phyloP scores from a whole-genome alignment of 805 yeast species.

The Lipomyces yamadae region DNA sequence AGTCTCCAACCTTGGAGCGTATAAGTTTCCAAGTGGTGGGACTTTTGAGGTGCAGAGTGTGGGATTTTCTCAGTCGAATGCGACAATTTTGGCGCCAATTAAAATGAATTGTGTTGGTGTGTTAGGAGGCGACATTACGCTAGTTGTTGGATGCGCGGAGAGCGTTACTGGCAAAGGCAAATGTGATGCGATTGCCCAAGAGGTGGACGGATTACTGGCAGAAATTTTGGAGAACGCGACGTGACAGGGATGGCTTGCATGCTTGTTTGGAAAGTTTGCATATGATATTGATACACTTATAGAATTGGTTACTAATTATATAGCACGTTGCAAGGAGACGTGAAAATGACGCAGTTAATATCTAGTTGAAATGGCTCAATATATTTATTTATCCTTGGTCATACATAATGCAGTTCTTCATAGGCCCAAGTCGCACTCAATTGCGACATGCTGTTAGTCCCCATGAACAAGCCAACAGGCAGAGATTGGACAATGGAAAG shows the following conservation, averaged over 20 bases:
- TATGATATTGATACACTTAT: no score
- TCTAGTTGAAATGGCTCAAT: no score
- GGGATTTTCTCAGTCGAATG: conserved; percentile 22
- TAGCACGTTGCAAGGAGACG: no score
- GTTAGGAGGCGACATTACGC: conserved; percentile 14
- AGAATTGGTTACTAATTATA: no score
- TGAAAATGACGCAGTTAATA: no score
- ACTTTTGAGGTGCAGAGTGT: neutral
- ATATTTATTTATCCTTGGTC: no score
- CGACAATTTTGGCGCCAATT: conserved; percentile 8
- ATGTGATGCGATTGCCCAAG: conserved; percentile 2
- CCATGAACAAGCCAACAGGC: no score
- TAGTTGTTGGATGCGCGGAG: conserved; percentile 15
- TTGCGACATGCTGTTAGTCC: no score
- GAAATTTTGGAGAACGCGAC: conserved; percentile 5
- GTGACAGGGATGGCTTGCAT: neutral
- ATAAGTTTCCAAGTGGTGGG: conserved; percentile 1
- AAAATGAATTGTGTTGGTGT: conserved; percentile 16
- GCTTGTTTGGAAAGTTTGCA: no score
- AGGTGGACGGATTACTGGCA: neutral
- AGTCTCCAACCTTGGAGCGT: conserved; percentile 25
- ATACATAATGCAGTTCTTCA: no score
- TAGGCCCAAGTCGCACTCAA: no score
- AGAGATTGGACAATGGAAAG: no score
- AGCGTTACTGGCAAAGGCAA: conserved; percentile 14